Conservation (phyloP, 139 green algal species). For the Mychonastes homosphaera region DNA sequence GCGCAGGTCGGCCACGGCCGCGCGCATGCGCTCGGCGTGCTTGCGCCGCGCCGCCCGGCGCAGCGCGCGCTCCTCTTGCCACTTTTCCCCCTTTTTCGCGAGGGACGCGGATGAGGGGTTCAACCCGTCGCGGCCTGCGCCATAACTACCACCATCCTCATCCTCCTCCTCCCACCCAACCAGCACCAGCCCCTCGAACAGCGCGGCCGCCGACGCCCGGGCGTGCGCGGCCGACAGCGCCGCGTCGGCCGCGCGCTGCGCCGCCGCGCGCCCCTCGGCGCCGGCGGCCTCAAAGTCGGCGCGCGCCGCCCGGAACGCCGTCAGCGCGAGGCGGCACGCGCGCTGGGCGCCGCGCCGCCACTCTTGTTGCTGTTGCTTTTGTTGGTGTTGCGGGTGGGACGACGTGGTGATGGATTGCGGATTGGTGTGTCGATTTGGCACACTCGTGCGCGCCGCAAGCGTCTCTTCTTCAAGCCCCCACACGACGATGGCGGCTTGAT, state of each 20-base stretch:
- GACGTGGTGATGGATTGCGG: too few species aligned
- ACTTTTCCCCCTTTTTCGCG: too few species aligned
- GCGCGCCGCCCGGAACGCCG: slow-evolving; percentile 1
- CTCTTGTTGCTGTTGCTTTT: neutral
- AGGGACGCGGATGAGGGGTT: too few species aligned
- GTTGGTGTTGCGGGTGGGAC: too few species aligned
- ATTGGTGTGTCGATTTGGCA: too few species aligned
- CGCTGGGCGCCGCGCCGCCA: slow-evolving; percentile 13
- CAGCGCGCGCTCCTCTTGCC: neutral
- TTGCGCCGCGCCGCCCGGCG: neutral
- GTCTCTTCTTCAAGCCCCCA: neutral
- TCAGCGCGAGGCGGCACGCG: slow-evolving; percentile 4
- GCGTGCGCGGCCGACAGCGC: neutral
- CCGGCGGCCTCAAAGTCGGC: neutral
- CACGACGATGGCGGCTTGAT: too few species aligned
- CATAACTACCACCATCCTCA: too few species aligned
- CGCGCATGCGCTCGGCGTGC: neutral
- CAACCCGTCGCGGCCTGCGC: too few species aligned
- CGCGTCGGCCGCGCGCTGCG: neutral
- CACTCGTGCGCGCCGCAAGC: neutral
- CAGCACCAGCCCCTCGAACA: too few species aligned
- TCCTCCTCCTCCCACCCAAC: too few species aligned
- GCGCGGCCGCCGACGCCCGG: neutral
- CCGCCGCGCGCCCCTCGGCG: neutral
- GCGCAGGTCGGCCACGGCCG: neutral